These are phyloP conservation scores for Helicocarpus griseus DNA, from an alignment of 2,329 filamentous ascomycete species.

Conservation along the genomic window DNA sequence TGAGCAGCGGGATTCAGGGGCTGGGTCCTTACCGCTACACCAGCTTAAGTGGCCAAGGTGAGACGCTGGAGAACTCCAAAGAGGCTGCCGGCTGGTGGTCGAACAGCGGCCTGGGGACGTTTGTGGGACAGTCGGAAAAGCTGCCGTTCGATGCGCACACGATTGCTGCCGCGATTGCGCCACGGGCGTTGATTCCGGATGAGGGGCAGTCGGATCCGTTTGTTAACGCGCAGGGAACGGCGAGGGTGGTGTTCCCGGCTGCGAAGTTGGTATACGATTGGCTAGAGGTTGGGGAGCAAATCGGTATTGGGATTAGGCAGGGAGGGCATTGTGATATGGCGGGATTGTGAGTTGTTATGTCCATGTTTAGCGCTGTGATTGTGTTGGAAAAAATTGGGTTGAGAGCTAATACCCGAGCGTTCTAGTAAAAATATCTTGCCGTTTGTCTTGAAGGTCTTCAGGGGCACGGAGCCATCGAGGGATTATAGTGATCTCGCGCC, in stretches of 20 bases:
- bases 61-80: conserved; percentile 34
- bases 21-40: conserved; percentile 30
- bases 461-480: conserved; percentile 37
- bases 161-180: conserved; percentile 26
- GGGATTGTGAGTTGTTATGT: conserved; percentile 31
- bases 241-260: conserved; percentile 25
- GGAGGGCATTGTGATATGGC: conserved; percentile 43
- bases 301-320: conserved; percentile 39
- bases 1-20: conserved; percentile 27
- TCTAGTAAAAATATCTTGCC: conserved; percentile 37
- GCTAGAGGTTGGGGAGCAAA: conserved; percentile 22
- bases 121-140: conserved; percentile 22
- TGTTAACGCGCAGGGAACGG: conserved; percentile 41
- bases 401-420: not conserved
- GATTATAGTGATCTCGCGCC: conserved; percentile 38
- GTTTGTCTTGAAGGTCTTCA: conserved; percentile 40
- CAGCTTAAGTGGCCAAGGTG: conserved; percentile 34
- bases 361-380: too few species aligned
- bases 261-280: conserved; percentile 25
- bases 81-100: conserved; percentile 28
- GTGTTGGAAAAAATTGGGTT: too few species aligned
- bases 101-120: conserved; percentile 23
- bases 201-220: conserved; percentile 35
- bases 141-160: conserved; percentile 28
- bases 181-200: conserved; percentile 24